A percentile compares a stretch with the other conserved stretches of the same genome.
Conservation (phyloP, 768 basidiomycete species). For the Leccinum disarticulatum region DNA sequence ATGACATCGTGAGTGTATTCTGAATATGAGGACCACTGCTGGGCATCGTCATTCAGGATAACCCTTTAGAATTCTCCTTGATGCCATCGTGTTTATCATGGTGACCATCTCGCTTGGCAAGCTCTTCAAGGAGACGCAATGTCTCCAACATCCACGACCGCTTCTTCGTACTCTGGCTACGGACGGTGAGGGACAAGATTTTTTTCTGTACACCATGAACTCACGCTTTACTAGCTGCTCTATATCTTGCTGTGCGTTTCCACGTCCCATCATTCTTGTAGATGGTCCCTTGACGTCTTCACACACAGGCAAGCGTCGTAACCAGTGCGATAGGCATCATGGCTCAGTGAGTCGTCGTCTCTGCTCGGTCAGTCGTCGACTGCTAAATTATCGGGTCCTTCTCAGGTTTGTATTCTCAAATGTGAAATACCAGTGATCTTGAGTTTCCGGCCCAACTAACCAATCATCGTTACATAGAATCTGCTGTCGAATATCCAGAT, state of each 20-base stretch:
- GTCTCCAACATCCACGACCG: neutral
- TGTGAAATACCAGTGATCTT: neutral
- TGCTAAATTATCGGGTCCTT: neutral
- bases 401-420: neutral
- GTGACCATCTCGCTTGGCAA: no score
- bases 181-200: constrained; percentile 9
- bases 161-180: neutral
- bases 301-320: neutral
- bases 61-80: no score
- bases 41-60: no score
- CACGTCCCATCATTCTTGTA: neutral
- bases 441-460: neutral
- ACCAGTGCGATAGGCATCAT: neutral
- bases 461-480: neutral
- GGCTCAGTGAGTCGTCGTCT: constrained; percentile 7
- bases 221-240: neutral
- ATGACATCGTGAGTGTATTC: no score
- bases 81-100: no score
- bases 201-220: neutral
- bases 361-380: neutral
- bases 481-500: neutral
- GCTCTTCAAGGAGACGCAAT: neutral
- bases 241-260: neutral
- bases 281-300: neutral
- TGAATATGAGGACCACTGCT: no score